Percentiles rank a stretch among this genome's conserved stretches.
phyloP scores from a whole-genome alignment of 345 rosid genomes.

The Leavenworthia alabamica region DNA sequence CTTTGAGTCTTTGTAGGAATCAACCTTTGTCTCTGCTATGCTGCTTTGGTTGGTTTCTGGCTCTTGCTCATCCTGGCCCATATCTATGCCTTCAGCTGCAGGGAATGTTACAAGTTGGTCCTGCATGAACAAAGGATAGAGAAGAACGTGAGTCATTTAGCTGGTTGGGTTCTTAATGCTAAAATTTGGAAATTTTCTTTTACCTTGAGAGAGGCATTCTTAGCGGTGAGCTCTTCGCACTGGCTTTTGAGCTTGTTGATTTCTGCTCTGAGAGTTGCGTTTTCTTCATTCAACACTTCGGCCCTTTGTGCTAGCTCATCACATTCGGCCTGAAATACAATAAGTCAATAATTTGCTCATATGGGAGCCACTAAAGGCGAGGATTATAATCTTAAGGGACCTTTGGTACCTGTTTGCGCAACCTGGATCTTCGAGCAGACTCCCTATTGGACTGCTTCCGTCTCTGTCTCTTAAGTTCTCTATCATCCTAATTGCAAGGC shows the following conservation, averaged over 20 bases:
- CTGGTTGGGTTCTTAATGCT: neutral
- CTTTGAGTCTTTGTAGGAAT: constrained; percentile 23
- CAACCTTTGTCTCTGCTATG: constrained; percentile 34
- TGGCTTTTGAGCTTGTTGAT: constrained; percentile 63
- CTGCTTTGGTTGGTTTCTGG: constrained; percentile 31
- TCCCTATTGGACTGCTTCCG: constrained; percentile 98
- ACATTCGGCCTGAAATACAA: constrained; percentile 83
- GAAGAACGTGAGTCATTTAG: neutral
- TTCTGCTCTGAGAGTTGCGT: constrained; percentile 75
- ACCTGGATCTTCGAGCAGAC: constrained; percentile 91
- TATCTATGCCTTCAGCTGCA: constrained; percentile 42
- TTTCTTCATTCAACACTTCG: constrained; percentile 76
- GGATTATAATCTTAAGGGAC: neutral
- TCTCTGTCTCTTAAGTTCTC: constrained; percentile 89
- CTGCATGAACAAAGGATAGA: constrained; percentile 36
- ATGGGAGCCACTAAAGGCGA: neutral
- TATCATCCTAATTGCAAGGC: constrained; percentile 56
- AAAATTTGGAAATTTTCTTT: neutral
- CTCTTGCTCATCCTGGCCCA: constrained; percentile 43
- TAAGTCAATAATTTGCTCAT: constrained; percentile 23
- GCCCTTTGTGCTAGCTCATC: constrained; percentile 93
- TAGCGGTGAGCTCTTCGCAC: constrained; percentile 68
- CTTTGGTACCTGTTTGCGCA: constrained; percentile 87
- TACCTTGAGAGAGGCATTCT: constrained; percentile 77
- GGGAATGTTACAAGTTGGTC: constrained; percentile 65